These are phyloP conservation scores for Colletotrichum theobromicola DNA, from an alignment of 2,329 filamentous ascomycete genomes.

Conservation along the genomic window DNA sequence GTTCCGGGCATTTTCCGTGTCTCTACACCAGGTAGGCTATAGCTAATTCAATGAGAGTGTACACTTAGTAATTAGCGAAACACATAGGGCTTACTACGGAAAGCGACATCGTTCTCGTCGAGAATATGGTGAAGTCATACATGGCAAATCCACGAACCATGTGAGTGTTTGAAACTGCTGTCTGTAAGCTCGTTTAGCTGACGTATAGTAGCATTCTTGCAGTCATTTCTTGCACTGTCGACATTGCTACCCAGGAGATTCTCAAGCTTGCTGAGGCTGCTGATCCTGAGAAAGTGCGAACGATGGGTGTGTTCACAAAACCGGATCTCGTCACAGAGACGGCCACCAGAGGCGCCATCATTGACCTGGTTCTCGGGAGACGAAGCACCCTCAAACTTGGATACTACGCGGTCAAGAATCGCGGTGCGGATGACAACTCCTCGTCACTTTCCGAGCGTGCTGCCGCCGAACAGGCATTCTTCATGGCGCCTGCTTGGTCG, in stretches of 20 bases:
- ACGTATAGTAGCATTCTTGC: slow-evolving; percentile 41
- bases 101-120: slow-evolving; percentile 47
- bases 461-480: slow-evolving; percentile 41
- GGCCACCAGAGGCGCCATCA: slow-evolving; percentile 38
- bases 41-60: slow-evolving; percentile 5
- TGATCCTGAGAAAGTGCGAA: slow-evolving; percentile 45
- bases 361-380: slow-evolving; percentile 47
- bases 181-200: background rate
- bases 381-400: slow-evolving; percentile 47
- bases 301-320: slow-evolving; percentile 61
- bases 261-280: slow-evolving; percentile 36
- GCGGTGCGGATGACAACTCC: slow-evolving; percentile 44
- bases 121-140: slow-evolving; percentile 50
- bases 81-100: slow-evolving; percentile 47
- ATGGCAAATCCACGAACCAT: slow-evolving; percentile 53
- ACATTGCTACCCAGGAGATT: slow-evolving; percentile 46
- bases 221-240: slow-evolving; percentile 43
- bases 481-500: slow-evolving; percentile 39
- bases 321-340: slow-evolving; percentile 57
- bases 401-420: slow-evolving; percentile 54
- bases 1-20: slow-evolving; percentile 56
- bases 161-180: background rate
- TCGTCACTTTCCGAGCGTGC: slow-evolving; percentile 36
- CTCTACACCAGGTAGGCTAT: too few species aligned
- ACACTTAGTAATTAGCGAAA: background rate